A percentile compares a stretch with the other conserved stretches of the same genome.
These are phyloP conservation scores for Helianthus tuberosus DNA, from an alignment of 129 eudicot genomes.

Conservation along the genomic window DNA sequence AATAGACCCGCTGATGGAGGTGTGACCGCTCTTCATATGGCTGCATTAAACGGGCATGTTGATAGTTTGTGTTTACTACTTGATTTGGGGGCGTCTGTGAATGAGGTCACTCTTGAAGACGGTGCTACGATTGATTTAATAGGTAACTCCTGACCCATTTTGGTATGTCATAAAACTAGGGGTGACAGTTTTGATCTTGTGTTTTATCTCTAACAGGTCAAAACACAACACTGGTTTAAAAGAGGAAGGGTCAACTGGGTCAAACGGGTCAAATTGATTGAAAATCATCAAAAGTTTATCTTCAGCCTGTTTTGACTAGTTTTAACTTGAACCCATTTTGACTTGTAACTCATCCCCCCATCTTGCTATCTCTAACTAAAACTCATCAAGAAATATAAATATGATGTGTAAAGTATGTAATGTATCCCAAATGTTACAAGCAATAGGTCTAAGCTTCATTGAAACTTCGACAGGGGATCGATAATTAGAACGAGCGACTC, in stretches of 20 bases:
- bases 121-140: conserved; percentile 91
- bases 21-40: conserved; percentile 98
- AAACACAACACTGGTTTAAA: not conserved
- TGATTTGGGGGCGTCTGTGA: conserved; percentile 87
- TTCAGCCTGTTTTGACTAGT: conserved; percentile 9
- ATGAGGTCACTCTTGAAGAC: conserved; percentile 72
- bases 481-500: no score
- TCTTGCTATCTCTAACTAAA: no score
- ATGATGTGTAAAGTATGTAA: not conserved
- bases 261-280: not conserved
- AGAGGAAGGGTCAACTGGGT: not conserved
- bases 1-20: conserved; percentile 93
- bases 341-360: no score
- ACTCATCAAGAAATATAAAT: no score
- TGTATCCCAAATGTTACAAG: not conserved
- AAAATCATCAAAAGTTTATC: not conserved
- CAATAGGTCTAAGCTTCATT: not conserved
- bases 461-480: not conserved
- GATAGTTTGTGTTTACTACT: conserved; percentile 80
- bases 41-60: conserved; percentile 88
- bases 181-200: not conserved
- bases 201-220: conserved; percentile 5
- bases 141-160: conserved; percentile 40
- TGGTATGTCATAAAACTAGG: not conserved
- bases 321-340: not conserved